A percentile compares a stretch with the other conserved stretches of the same genome.
Conservation (phyloP, 306 rosid genomes). For the Castanea mollissima region DNA sequence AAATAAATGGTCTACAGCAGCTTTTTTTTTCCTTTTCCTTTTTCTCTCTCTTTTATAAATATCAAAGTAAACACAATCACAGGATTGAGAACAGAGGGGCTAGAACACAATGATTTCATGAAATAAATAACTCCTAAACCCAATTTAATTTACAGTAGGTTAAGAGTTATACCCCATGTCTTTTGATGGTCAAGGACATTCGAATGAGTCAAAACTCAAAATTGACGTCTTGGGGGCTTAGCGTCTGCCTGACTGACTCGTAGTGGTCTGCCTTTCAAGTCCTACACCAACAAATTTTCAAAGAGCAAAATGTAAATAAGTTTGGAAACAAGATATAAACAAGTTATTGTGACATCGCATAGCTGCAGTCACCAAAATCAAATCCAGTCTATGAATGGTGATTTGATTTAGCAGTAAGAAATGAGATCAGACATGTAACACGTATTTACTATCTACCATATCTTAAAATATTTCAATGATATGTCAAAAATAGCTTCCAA, state of each 20-base stretch:
- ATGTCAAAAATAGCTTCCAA: not conserved
- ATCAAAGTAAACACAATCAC: not conserved
- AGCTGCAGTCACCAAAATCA: not conserved
- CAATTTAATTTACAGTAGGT: constrained; percentile 14
- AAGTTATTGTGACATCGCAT: not conserved
- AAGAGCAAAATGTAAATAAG: not conserved
- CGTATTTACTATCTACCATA: not conserved
- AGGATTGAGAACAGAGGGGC: not conserved
- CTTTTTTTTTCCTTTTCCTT: not conserved
- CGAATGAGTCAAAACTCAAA: constrained; percentile 44
- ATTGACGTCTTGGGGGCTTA: constrained; percentile 62
- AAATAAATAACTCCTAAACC: constrained; percentile 14
- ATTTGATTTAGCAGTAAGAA: not conserved
- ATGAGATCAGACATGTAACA: not conserved
- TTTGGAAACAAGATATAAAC: constrained; percentile 16
- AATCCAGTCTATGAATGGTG: not conserved
- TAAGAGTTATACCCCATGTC: constrained; percentile 37
- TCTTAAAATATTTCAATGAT: not conserved
- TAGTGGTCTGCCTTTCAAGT: constrained; percentile 76
- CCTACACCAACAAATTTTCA: constrained; percentile 38
- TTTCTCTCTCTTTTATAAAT: not conserved
- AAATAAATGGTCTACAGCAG: not conserved
- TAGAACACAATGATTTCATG: not conserved
- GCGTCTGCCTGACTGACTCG: constrained; percentile 69
- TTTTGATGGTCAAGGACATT: constrained; percentile 35